These are phyloP conservation scores for Gracilaria caudata DNA, from an alignment of 23 red algal genomes.

Conservation along the genomic window DNA sequence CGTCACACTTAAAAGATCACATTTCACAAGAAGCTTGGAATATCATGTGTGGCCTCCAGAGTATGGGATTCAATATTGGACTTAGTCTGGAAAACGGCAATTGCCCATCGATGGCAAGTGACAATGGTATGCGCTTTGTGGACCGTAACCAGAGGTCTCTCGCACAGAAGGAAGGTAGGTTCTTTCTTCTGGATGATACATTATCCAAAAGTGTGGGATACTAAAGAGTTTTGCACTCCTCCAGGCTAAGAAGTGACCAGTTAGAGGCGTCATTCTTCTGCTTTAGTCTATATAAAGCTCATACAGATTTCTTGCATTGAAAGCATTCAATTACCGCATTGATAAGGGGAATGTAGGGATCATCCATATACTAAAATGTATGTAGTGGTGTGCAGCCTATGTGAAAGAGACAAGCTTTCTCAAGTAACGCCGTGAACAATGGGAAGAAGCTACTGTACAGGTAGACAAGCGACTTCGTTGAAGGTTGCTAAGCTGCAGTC, in stretches of 20 bases:
- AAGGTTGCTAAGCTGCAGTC: too few species aligned
- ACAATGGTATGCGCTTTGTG: conserved; percentile 17
- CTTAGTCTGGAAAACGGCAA: conserved; percentile 16
- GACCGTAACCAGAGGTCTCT: neutral
- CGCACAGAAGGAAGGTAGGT: conserved; percentile 11
- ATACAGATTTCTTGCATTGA: neutral
- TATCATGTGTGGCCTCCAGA: conserved; percentile 3
- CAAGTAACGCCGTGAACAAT: too few species aligned
- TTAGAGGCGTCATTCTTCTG: too few species aligned
- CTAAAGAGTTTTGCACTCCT: neutral
- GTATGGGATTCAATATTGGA: conserved; percentile 1
- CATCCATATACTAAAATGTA: too few species aligned
- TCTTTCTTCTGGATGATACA: conserved; percentile 1
- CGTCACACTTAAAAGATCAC: conserved; percentile 1
- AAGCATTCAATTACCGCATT: too few species aligned
- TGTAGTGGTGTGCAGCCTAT: too few species aligned
- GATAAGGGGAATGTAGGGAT: too few species aligned
- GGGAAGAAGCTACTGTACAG: neutral
- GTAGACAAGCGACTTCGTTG: neutral
- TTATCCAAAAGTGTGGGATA: conserved; percentile 7
- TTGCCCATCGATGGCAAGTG: neutral
- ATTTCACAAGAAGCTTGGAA: neutral
- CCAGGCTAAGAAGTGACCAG: too few species aligned
- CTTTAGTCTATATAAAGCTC: neutral
- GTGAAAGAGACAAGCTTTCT: too few species aligned